Evolutionary conservation across 2,329 filamentous ascomycete species (phyloP).

Genomic region (Sporothrix mexicana): DNA sequence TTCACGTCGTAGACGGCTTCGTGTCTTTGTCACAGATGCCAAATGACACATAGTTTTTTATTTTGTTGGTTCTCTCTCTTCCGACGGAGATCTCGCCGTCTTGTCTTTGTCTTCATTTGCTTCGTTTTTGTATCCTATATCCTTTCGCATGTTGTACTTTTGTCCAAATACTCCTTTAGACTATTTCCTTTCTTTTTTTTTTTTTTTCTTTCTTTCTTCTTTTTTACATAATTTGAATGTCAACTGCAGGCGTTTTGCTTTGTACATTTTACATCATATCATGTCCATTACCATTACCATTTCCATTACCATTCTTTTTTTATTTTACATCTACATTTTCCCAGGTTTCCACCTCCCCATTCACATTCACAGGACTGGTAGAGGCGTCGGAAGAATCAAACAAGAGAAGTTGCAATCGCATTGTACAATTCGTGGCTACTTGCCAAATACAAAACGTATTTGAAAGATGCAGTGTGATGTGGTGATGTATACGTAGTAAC

Average conservation of each 20-base stretch:
- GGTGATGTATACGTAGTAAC: background rate
- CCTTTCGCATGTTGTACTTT: background rate
- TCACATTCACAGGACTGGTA: conserved; percentile 1
- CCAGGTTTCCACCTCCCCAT: background rate
- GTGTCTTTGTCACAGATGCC: background rate
- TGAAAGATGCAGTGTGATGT: background rate
- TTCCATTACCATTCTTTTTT: too few relatives aligned
- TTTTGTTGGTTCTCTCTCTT: conserved; percentile 15
- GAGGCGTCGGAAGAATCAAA: conserved; percentile 21
- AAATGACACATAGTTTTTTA: background rate
- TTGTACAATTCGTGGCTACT: background rate
- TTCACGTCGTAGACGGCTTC: conserved; percentile 41
- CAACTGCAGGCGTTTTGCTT: background rate
- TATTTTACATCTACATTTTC: too few relatives aligned
- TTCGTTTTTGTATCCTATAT: background rate
- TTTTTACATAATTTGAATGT: background rate
- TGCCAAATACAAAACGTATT: too few relatives aligned
- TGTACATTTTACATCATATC: background rate
- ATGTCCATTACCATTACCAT: too few relatives aligned
- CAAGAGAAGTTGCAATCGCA: background rate
- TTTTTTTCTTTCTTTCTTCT: too few relatives aligned
- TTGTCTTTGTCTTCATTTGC: conserved; percentile 18
- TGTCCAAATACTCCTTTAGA: conserved; percentile 15
- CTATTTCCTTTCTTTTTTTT: background rate
- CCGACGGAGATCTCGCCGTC: background rate